Percentiles rank a stretch among this genome's conserved stretches.
Evolutionary conservation across 192 early-diverging fungal genomes (phyloP).

Genomic region (Rhizophagus sp.): DNA sequence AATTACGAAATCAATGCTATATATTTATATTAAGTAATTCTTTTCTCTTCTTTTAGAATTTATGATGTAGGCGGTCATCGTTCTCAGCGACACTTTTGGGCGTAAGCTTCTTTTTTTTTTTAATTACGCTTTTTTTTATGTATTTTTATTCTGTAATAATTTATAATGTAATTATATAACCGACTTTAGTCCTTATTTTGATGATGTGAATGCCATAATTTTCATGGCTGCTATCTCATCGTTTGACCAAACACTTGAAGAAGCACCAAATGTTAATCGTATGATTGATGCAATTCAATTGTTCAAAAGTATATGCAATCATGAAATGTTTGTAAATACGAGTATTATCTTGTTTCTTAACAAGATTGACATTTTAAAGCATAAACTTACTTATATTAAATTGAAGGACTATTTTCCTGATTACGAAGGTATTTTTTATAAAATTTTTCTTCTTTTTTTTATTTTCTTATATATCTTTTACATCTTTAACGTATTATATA

Average conservation of each 20-base stretch:
- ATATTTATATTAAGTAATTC: background rate
- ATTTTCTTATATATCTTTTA: background rate
- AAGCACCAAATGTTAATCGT: constrained; percentile 63
- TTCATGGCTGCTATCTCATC: constrained; percentile 66
- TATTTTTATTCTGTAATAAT: background rate
- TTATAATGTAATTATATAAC: background rate
- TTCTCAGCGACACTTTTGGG: constrained; percentile 65
- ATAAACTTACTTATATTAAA: constrained; percentile 47
- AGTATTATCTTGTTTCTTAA: constrained; percentile 66
- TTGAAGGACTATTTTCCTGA: constrained; percentile 58
- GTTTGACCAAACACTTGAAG: constrained; percentile 64
- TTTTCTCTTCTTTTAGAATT: constrained; percentile 43
- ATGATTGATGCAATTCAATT: constrained; percentile 47
- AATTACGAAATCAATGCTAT: background rate
- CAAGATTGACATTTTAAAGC: constrained; percentile 65
- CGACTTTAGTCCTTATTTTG: constrained; percentile 59
- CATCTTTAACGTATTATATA: background rate
- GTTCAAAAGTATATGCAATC: constrained; percentile 46
- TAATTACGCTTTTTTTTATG: background rate
- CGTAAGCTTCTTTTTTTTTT: constrained; percentile 40
- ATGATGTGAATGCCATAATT: constrained; percentile 69
- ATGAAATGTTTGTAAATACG: constrained; percentile 51
- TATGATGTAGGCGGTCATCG: constrained; percentile 77
- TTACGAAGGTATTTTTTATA: constrained; percentile 44
- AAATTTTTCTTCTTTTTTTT: background rate